Evolutionary conservation across 2,329 filamentous ascomycete species (phyloP).

Genomic region (Hymenoscyphus infarciens): DNA sequence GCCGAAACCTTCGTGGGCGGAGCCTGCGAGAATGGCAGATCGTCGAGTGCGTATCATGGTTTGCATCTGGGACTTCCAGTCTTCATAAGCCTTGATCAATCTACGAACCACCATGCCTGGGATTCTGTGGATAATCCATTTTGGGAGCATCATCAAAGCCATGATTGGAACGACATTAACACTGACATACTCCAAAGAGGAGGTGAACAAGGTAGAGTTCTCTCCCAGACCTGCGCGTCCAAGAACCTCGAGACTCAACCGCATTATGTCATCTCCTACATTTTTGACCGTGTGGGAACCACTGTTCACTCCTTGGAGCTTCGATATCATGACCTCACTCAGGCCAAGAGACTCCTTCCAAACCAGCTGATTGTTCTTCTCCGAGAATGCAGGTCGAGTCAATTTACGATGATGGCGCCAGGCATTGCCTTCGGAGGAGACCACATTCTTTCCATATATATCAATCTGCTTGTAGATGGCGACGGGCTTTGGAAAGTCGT

Average conservation of each 20-base stretch:
- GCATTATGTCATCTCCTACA: conserved; percentile 54
- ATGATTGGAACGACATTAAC: conserved; percentile 12
- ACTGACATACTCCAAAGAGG: conserved; percentile 10
- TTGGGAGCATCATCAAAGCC: conserved; percentile 8
- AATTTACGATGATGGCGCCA: conserved; percentile 32
- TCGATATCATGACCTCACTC: conserved; percentile 38
- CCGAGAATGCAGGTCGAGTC: conserved; percentile 29
- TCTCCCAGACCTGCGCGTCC: conserved; percentile 69
- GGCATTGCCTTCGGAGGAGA: conserved; percentile 28
- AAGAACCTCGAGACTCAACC: conserved; percentile 52
- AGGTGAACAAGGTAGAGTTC: conserved; percentile 25
- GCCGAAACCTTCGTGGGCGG: background rate
- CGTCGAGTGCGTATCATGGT: conserved; percentile 18
- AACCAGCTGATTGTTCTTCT: conserved; percentile 43
- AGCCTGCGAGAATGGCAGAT: conserved; percentile 5
- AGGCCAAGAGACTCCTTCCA: conserved; percentile 46
- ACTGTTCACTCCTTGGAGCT: conserved; percentile 36
- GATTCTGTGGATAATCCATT: conserved; percentile 8
- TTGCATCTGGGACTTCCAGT: conserved; percentile 18
- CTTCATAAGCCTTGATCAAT: conserved; percentile 15
- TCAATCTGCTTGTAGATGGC: conserved; percentile 28
- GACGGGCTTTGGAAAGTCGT: conserved; percentile 31
- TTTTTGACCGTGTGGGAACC: conserved; percentile 46
- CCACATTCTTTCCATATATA: conserved; percentile 31
- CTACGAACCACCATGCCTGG: conserved; percentile 5